Evolutionary conservation across 805 yeast species (phyloP).

Genomic region (Metschnikowia lachancei): DNA sequence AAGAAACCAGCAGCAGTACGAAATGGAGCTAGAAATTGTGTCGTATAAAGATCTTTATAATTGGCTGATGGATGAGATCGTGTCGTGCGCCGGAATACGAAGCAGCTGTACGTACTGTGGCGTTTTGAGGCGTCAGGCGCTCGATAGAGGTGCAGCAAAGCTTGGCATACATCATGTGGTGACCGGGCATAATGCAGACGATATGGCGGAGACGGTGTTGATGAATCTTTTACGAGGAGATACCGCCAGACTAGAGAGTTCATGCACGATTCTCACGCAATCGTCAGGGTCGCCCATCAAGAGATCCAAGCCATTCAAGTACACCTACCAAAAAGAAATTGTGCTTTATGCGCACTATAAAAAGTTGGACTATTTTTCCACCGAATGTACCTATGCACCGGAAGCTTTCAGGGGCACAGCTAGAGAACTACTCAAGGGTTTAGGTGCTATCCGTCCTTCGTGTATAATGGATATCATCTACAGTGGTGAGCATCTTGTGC

Average conservation of each 20-base stretch:
- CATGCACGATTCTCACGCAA: slow-evolving; percentile 81
- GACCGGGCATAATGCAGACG: slow-evolving; percentile 99
- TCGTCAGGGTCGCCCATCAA: slow-evolving; percentile 85
- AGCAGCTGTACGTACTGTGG: slow-evolving; percentile 98
- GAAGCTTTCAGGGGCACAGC: slow-evolving; percentile 99
- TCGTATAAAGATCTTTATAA: slow-evolving; percentile 86
- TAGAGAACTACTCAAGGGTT: slow-evolving; percentile 81
- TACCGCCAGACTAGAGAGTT: slow-evolving; percentile 83
- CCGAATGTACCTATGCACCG: slow-evolving; percentile 98
- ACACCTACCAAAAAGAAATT: slow-evolving; percentile 94
- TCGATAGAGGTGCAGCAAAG: slow-evolving; percentile 92
- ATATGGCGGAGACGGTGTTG: slow-evolving; percentile 96
- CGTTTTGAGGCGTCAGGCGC: slow-evolving; percentile 91
- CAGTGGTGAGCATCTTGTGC: slow-evolving; percentile 82
- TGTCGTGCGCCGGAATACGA: slow-evolving; percentile 87
- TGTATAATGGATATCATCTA: slow-evolving; percentile 92
- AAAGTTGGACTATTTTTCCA: slow-evolving; percentile 90
- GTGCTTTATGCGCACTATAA: slow-evolving; percentile 96
- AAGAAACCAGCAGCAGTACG: slow-evolving; percentile 82
- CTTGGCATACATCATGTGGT: slow-evolving; percentile 85
- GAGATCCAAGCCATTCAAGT: slow-evolving; percentile 93
- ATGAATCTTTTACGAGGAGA: slow-evolving; percentile 97
- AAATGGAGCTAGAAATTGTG: slow-evolving; percentile 74
- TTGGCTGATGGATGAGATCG: slow-evolving; percentile 99
- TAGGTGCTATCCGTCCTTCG: slow-evolving; percentile 87